These are phyloP conservation scores for Termitomyces sp. DNA, from an alignment of 768 basidiomycete species.

Conservation along the genomic window DNA sequence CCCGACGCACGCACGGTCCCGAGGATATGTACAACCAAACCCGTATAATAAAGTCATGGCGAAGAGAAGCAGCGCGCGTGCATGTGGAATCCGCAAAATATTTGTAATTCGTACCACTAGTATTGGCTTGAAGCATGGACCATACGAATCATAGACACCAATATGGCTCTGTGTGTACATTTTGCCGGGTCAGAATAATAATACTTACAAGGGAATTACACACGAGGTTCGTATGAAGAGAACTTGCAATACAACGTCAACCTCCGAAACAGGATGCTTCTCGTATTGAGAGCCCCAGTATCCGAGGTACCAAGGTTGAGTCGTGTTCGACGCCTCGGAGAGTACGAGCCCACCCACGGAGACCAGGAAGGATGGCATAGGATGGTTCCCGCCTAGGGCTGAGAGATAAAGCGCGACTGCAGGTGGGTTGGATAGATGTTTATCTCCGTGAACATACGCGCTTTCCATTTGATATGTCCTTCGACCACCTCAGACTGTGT, in stretches of 20 bases:
- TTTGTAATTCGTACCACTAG: too few species aligned
- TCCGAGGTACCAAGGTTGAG: slow-evolving; percentile 40
- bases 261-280: slow-evolving; percentile 24
- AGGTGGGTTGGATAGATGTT: too few species aligned
- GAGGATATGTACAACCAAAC: slow-evolving; percentile 33
- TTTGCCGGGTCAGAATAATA: too few species aligned
- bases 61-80: slow-evolving; percentile 24
- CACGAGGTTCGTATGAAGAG: background rate
- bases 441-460: too few species aligned
- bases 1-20: slow-evolving; percentile 51
- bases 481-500: too few species aligned
- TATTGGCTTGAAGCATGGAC: background rate
- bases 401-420: slow-evolving; percentile 12
- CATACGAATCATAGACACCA: slow-evolving; percentile 22
- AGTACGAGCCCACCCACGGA: slow-evolving; percentile 19
- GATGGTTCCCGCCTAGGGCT: too few species aligned
- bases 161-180: too few species aligned
- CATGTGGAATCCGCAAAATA: too few species aligned
- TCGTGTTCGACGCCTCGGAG: slow-evolving; percentile 17
- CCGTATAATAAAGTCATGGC: slow-evolving; percentile 26
- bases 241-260: slow-evolving; percentile 31
- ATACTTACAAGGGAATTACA: background rate
- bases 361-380: slow-evolving; percentile 28
- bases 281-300: slow-evolving; percentile 40
- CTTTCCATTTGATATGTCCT: too few species aligned